Percentiles rank a stretch among this genome's conserved stretches.
phyloP scores from a whole-genome alignment of 805 yeast species.

The Starmerella apicola region DNA sequence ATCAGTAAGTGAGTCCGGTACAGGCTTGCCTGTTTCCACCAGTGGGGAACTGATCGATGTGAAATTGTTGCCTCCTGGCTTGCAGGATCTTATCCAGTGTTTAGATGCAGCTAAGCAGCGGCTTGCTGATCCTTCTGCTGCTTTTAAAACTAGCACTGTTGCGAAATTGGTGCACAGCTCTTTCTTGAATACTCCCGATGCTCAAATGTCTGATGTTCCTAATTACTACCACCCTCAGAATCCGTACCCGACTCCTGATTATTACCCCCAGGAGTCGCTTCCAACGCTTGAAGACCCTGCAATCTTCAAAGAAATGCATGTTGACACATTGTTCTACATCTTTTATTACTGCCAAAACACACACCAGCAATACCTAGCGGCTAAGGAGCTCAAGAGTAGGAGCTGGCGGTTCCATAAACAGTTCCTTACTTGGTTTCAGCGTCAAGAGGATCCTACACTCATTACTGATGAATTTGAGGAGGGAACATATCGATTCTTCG shows the following conservation, averaged over 20 bases:
- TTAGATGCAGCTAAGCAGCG: constrained; percentile 34
- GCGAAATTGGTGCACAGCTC: constrained; percentile 60
- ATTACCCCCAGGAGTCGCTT: constrained; percentile 75
- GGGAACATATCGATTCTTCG: constrained; percentile 68
- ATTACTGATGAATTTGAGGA: constrained; percentile 34
- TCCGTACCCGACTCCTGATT: constrained; percentile 81
- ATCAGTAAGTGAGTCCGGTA: not conserved
- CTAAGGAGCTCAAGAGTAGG: constrained; percentile 62
- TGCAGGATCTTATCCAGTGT: constrained; percentile 30
- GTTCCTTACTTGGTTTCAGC: constrained; percentile 69
- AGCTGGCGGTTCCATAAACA: constrained; percentile 75
- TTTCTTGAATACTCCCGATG: constrained; percentile 80
- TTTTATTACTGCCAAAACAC: constrained; percentile 76
- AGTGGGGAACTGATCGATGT: not conserved
- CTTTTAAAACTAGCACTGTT: constrained; percentile 30
- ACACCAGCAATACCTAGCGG: constrained; percentile 62
- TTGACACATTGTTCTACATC: constrained; percentile 81
- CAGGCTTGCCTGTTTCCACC: not conserved
- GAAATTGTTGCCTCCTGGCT: constrained; percentile 30
- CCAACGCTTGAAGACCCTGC: constrained; percentile 41
- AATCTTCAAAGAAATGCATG: constrained; percentile 58
- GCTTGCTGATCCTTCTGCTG: constrained; percentile 37
- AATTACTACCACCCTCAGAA: constrained; percentile 60
- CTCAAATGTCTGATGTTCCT: constrained; percentile 79
- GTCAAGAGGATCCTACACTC: constrained; percentile 42